Evolutionary conservation across 2,329 filamentous ascomycete genomes (phyloP).

Genomic region (Laburnicola sp.): DNA sequence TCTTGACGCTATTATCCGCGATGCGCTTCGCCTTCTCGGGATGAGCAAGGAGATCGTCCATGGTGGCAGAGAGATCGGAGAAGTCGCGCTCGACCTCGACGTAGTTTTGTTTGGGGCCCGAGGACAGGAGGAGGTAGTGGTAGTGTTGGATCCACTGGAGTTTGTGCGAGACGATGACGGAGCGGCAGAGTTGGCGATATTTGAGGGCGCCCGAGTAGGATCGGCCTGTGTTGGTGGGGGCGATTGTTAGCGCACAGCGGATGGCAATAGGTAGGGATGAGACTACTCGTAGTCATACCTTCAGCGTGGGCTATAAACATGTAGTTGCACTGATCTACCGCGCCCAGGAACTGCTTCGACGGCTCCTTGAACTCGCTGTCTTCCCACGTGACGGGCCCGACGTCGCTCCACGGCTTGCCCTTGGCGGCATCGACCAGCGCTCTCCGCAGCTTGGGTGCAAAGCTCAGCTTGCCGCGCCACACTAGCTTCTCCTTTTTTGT

Average conservation of each 20-base stretch:
- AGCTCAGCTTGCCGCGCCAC: slow-evolving; percentile 39
- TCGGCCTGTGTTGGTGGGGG: slow-evolving; percentile 38
- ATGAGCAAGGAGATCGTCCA: slow-evolving; percentile 17
- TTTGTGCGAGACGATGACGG: slow-evolving; percentile 22
- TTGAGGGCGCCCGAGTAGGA: slow-evolving; percentile 55
- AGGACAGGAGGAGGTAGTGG: slow-evolving; percentile 14
- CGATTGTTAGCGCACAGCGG: slow-evolving; percentile 16
- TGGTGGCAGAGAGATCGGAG: slow-evolving; percentile 18
- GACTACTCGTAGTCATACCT: slow-evolving; percentile 42
- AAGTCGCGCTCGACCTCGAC: slow-evolving; percentile 27
- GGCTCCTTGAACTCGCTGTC: slow-evolving; percentile 11
- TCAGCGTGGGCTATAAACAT: slow-evolving; percentile 55
- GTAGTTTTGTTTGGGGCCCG: slow-evolving; percentile 22
- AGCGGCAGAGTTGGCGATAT: slow-evolving; percentile 54
- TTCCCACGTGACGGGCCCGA: slow-evolving; percentile 21
- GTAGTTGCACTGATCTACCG: slow-evolving; percentile 23
- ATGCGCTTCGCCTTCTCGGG: slow-evolving; percentile 17
- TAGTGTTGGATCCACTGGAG: slow-evolving; percentile 23
- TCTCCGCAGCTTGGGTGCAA: slow-evolving; percentile 24
- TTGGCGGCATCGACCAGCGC: slow-evolving; percentile 12
- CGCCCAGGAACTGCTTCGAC: slow-evolving; percentile 1
- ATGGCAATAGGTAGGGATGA: neutral
- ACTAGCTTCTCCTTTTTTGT: slow-evolving; percentile 15
- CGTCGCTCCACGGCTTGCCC: slow-evolving; percentile 22
- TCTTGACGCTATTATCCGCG: slow-evolving; percentile 18